Base-by-base conservation (phyloP, 441 rosid species). In the Gossypium aridum region DNA sequence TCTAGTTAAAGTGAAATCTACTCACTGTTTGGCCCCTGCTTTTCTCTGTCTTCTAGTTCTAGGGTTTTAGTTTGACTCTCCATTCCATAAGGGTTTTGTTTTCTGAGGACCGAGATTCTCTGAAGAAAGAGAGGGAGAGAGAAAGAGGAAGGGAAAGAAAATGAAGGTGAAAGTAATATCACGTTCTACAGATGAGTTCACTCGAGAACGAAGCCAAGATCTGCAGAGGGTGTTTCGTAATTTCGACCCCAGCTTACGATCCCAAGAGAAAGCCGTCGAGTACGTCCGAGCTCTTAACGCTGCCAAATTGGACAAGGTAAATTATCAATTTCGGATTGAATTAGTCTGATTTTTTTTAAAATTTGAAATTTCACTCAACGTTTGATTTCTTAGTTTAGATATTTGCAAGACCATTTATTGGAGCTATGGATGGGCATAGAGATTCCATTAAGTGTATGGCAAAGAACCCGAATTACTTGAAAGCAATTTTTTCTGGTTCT, bases 371-470 rank as follows among this genome's bases (percentile, higher is more conserved):
- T n/a, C 61, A 28, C 6, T 28, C 47, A 7, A 0, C 8, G 16
- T 14, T 45, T 56, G 14, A 19, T 54, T 7, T 8, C 19, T 37
- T 28, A 55, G 45, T 63, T 47, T 83, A 96, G 98, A 89, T 96
- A 73, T 93, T 89, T 75, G 99, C 99, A 4, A 89, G 91, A 82
- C 99, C 98, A 0, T 93, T 96, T 66, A 22, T 96, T 26, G 97
- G 96, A 54, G 99, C 98, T 65, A 91, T 96, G 99, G 99, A 96
- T 66, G 98, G 92, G 1, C 99, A 96, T 81, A 71, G 84, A 2
- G 98, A 96, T 86, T 90, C 92, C 4, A 61, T 96, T 65, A 91
- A 95, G 0, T 96, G 94, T 83, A 91, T 96, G 98, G 98, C 99
- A 0, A 96, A 96, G 87, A 93, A 96, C 75, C 98, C 96, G 0